Base-by-base conservation (phyloP, 108 stramenopile species). In the Chaetoceros tenuissimus region DNA sequence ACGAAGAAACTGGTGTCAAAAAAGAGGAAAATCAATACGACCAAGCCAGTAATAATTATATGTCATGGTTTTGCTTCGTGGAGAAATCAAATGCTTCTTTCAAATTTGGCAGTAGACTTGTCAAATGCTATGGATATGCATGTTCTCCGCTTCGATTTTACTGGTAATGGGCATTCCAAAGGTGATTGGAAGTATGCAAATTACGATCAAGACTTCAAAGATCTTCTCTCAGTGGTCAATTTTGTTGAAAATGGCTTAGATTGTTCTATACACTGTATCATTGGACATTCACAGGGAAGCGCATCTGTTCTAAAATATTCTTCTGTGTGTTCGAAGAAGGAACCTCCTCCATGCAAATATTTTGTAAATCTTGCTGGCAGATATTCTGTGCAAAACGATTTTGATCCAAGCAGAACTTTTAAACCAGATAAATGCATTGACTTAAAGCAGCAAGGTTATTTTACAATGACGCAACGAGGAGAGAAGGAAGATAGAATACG, bases 81-180 rank as follows among this genome's bases (percentile, higher is more conserved):
- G 72, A 68, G 72, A 21, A 73, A 73, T 48, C 72, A 73, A 49
- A 68, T 68, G 63, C 28, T 73, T n/a, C 21, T 73, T 8, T 43
- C 28, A 31, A 56, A 68, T 54, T 26, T 73, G 2, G 67, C 63
- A 27, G 48, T 57, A n/a, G 50, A 62, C 25, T 31, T 73, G 13
- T 51, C 67, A 1, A 40, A 13, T 7, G 31, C 10, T 3, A 10
- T 73, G 30, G 50, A 68, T 28, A 55, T 45, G 10, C 67, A 73
- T 46, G 57, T 57, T 3, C 23, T 73, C 19, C 67, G 72, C 26
- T 73, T 73, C 50, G 72, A 73, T 48, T 73, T 73, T 64, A 61
- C 65, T 28, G 72, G 72, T 3, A 68, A 73, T 64, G 72, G 67
- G 2, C 72, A 73, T 31, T 73, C 72, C 3, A 25, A 23, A 19